phyloP scores from a whole-genome alignment of 306 rosid genomes.

The Comarum palustre region DNA sequence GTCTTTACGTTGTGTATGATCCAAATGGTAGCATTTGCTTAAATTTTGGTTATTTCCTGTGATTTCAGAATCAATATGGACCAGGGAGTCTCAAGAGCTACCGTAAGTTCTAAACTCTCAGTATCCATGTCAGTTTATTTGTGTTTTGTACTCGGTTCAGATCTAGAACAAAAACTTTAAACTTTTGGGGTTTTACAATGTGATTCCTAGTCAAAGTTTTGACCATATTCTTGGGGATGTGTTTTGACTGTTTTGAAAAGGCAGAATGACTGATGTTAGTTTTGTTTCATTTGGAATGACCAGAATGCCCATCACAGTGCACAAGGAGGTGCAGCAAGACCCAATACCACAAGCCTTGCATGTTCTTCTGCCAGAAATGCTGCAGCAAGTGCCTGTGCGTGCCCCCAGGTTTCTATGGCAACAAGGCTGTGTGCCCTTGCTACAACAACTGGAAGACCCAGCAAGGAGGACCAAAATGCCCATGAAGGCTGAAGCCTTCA shows the following conservation, averaged over 20 bases:
- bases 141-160: background rate
- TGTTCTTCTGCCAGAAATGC: constrained; percentile 87
- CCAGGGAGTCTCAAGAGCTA: constrained; percentile 66
- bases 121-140: background rate
- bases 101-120: constrained; percentile 48
- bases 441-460: constrained; percentile 96
- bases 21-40: constrained; percentile 1
- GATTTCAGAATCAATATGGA: constrained; percentile 55
- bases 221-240: background rate
- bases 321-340: constrained; percentile 63
- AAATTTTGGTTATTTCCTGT: background rate
- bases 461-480: constrained; percentile 89
- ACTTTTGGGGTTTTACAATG: background rate
- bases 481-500: constrained; percentile 38
- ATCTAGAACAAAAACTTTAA: background rate
- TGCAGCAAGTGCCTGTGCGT: constrained; percentile 79
- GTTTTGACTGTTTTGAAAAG: background rate
- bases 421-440: constrained; percentile 85
- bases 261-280: background rate
- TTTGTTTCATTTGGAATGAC: constrained; percentile 20
- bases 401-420: constrained; percentile 89
- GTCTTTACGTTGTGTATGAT: background rate
- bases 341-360: constrained; percentile 81
- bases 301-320: constrained; percentile 84
- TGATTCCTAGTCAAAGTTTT: background rate